Conservation (phyloP, 192 early-diverging fungal species). For the Podila epicladia region DNA sequence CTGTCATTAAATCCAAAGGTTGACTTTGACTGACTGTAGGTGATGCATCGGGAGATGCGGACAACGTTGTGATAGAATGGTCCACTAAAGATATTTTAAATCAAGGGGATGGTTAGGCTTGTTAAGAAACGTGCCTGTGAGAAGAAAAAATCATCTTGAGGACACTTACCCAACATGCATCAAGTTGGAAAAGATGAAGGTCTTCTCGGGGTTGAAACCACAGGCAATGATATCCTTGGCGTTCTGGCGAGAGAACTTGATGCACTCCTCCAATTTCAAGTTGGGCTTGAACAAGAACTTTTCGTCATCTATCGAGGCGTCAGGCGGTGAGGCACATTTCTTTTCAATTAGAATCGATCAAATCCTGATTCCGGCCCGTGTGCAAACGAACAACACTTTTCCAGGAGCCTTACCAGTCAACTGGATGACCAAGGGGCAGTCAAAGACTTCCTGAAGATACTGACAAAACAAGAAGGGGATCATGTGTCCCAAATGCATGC, state of each 20-base stretch:
- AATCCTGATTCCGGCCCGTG: background rate
- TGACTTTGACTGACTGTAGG: conserved; percentile 80
- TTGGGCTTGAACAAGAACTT: conserved; percentile 97
- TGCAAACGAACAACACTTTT: no score
- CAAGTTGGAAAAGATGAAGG: conserved; percentile 96
- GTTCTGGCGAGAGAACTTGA: conserved; percentile 79
- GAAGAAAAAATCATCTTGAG: background rate
- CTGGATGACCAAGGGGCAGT: conserved; percentile 95
- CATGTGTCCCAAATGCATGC: conserved; percentile 98
- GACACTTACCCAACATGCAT: conserved; percentile 83
- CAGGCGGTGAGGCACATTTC: background rate
- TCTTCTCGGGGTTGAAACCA: conserved; percentile 95
- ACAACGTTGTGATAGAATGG: conserved; percentile 95
- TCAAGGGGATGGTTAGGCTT: no score
- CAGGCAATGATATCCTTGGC: conserved; percentile 95
- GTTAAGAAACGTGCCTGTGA: background rate
- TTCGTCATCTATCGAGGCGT: conserved; percentile 80
- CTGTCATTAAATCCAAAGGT: conserved; percentile 93
- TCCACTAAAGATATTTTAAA: conserved; percentile 58
- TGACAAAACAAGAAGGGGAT: conserved; percentile 97
- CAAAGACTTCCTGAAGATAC: conserved; percentile 95
- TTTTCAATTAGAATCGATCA: background rate
- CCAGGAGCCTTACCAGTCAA: conserved; percentile 68
- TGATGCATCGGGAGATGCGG: conserved; percentile 88
- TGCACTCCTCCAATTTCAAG: conserved; percentile 83